phyloP scores from a whole-genome alignment of 2,329 filamentous ascomycete species.

The Ophiostoma fasciatum region DNA sequence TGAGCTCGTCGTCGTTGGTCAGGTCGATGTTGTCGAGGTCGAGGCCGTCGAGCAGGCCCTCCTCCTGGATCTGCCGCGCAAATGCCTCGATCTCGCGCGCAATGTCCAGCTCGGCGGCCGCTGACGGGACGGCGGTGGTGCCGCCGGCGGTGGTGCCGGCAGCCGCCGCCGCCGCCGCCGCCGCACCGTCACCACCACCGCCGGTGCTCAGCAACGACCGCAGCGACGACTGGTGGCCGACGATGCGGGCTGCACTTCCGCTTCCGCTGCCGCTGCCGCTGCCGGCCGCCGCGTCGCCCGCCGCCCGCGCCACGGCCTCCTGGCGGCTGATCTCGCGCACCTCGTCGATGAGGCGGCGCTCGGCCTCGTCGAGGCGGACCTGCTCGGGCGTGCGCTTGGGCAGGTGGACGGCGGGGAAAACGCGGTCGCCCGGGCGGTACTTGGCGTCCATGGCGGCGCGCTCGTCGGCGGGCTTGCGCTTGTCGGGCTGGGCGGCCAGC shows the following conservation, averaged over 20 bases:
- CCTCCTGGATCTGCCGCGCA: slow-evolving; percentile 52
- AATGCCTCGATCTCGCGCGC: slow-evolving; percentile 86
- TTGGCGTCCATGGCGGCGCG: slow-evolving; percentile 59
- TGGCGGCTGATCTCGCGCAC: slow-evolving; percentile 60
- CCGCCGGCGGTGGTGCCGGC: not conserved
- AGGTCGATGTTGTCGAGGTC: slow-evolving; percentile 79
- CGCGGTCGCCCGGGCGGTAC: slow-evolving; percentile 69
- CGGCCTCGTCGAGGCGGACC: slow-evolving; percentile 45
- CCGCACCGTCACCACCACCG: slow-evolving; percentile 39
- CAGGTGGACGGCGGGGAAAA: slow-evolving; percentile 49
- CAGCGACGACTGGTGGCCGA: slow-evolving; percentile 76
- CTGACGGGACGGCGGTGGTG: no score
- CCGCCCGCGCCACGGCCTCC: slow-evolving; percentile 39
- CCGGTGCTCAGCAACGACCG: slow-evolving; percentile 63
- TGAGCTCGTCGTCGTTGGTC: slow-evolving; percentile 75
- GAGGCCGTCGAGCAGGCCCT: slow-evolving; percentile 68
- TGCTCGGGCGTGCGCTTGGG: slow-evolving; percentile 38
- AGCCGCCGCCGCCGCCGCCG: slow-evolving; percentile 20
- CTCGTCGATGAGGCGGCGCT: slow-evolving; percentile 54
- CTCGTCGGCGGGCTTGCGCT: slow-evolving; percentile 54
- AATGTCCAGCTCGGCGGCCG: slow-evolving; percentile 49
- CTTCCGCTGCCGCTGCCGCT: not conserved
- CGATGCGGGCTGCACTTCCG: slow-evolving; percentile 12
- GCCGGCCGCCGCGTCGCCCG: not conserved
- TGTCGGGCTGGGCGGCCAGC: slow-evolving; percentile 62